A percentile compares a stretch with the other conserved stretches of the same genome.
Evolutionary conservation across 352 stramenopile genomes (phyloP).

Genomic region (Phytophthora pistaciae): DNA sequence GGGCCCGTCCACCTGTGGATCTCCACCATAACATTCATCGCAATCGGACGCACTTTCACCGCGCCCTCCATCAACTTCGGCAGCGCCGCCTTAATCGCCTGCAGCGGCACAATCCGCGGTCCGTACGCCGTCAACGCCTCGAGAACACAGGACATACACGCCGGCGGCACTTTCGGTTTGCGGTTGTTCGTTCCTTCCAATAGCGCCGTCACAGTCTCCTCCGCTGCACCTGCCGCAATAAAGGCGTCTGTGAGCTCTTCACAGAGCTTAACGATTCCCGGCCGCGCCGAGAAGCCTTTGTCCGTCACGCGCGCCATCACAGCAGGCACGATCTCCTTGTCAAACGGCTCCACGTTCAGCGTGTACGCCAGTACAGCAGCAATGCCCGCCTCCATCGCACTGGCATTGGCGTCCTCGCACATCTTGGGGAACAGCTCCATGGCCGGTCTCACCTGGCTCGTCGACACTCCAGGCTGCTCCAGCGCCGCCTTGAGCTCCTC

Average conservation of each 20-base stretch:
- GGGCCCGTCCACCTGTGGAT: conserved; percentile 86
- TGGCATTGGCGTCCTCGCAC: conserved; percentile 87
- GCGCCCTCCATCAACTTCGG: conserved; percentile 82
- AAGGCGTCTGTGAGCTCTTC: conserved; percentile 82
- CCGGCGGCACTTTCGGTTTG: conserved; percentile 88
- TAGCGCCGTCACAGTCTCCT: conserved; percentile 77
- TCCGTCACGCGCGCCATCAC: conserved; percentile 86
- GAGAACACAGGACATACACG: conserved; percentile 69
- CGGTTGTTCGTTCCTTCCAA: conserved; percentile 90
- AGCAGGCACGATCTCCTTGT: conserved; percentile 67
- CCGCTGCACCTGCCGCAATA: conserved; percentile 75
- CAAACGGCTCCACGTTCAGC: conserved; percentile 65
- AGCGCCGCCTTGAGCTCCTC: conserved; percentile 77
- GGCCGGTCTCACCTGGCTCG: conserved; percentile 54
- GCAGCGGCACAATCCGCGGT: conserved; percentile 74
- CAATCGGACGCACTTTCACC: conserved; percentile 84
- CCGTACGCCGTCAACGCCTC: conserved; percentile 85
- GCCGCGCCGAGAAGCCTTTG: conserved; percentile 86
- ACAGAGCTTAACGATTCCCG: conserved; percentile 80
- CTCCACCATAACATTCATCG: conserved; percentile 83
- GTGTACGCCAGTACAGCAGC: conserved; percentile 82
- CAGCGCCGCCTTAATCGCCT: conserved; percentile 73
- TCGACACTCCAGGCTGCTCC: conserved; percentile 53
- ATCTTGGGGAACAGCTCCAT: conserved; percentile 81
- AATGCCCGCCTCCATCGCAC: conserved; percentile 79